Conservation (phyloP, 805 yeast genomes). For the Cyberlindnera americana region DNA sequence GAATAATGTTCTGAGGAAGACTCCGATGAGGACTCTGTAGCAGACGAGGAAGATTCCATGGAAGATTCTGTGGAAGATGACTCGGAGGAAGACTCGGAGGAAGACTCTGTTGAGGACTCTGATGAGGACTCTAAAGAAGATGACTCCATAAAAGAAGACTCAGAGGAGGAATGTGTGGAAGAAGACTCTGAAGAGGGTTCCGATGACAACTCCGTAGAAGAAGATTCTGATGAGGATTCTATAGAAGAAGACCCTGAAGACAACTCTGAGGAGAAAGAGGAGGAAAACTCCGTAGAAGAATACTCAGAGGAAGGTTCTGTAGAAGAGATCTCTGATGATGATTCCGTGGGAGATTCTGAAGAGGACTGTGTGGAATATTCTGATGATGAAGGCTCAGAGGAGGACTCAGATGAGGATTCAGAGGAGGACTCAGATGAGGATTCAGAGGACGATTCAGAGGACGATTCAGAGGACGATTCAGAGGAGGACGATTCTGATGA, state of each 20-base stretch:
- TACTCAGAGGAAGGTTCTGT: neutral
- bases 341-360: neutral
- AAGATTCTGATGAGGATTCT: neutral
- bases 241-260: neutral
- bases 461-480: neutral
- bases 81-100: conserved; percentile 12
- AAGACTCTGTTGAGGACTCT: conserved; percentile 8
- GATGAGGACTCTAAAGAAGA: neutral
- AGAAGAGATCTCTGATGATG: neutral
- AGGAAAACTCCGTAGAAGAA: neutral
- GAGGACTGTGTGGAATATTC: neutral
- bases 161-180: neutral
- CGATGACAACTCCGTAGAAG: neutral
- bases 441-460: neutral
- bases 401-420: neutral
- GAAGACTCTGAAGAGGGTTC: neutral
- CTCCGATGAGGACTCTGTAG: conserved; percentile 21
- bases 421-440: neutral
- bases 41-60: neutral
- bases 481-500: neutral
- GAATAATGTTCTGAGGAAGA: neutral
- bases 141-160: neutral
- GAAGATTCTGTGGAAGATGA: neutral
- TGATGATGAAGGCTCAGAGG: neutral
- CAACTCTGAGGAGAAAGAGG: too few species aligned